Percentiles rank a stretch among this genome's conserved stretches.
These are phyloP conservation scores for Fusarium poae DNA, from an alignment of 2,329 filamentous ascomycete species.

Conservation along the genomic window DNA sequence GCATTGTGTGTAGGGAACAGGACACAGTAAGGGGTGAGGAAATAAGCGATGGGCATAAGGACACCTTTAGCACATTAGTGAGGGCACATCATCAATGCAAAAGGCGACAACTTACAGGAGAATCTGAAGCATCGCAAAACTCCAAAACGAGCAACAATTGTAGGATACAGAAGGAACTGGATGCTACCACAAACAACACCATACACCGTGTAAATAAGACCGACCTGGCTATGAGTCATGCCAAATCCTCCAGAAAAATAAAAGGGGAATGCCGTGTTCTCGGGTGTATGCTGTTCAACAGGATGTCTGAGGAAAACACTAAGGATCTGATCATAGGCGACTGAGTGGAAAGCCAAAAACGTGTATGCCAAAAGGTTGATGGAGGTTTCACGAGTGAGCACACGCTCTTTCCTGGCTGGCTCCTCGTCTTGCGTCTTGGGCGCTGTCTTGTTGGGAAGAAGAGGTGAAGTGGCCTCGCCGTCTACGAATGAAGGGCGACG, in stretches of 20 bases:
- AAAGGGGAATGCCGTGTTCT: constrained; percentile 76
- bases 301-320: constrained; percentile 90
- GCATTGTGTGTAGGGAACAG: constrained; percentile 63
- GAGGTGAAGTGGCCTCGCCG: constrained; percentile 68
- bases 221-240: constrained; percentile 78
- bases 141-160: constrained; percentile 78
- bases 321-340: constrained; percentile 88
- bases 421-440: constrained; percentile 43
- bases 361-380: constrained; percentile 84
- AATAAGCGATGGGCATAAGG: constrained; percentile 79
- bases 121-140: constrained; percentile 78
- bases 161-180: constrained; percentile 89
- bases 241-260: constrained; percentile 88
- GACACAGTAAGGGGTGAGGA: constrained; percentile 84
- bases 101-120: constrained; percentile 60
- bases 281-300: constrained; percentile 65
- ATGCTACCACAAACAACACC: constrained; percentile 82
- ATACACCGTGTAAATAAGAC: constrained; percentile 86
- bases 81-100: accelerated
- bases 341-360: constrained; percentile 82
- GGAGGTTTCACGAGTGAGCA: constrained; percentile 80
- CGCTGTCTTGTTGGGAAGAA: constrained; percentile 58
- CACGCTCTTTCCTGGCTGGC: constrained; percentile 65
- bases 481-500: constrained; percentile 65
- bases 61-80: constrained; percentile 59